These are phyloP conservation scores for Begonia loranthoides DNA, from an alignment of 306 rosid species.

Conservation along the genomic window DNA sequence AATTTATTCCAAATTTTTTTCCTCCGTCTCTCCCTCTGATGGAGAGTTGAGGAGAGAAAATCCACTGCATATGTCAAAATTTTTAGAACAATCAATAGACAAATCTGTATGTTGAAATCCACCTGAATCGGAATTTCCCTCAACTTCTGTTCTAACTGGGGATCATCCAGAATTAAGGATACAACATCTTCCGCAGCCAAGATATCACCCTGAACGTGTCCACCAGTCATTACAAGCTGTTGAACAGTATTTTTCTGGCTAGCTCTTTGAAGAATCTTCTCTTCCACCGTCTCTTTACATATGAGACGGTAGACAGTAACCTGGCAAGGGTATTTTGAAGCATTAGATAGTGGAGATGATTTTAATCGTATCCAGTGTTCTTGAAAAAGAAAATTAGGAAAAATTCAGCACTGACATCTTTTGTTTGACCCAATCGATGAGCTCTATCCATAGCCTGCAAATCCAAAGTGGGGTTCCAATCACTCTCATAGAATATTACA, in stretches of 20 bases:
- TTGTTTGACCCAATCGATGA: slow-evolving; percentile 98
- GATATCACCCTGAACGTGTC: slow-evolving; percentile 93
- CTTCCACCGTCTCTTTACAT: slow-evolving; percentile 98
- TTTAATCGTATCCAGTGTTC: not conserved
- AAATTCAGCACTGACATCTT: slow-evolving; percentile 57
- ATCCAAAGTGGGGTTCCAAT: slow-evolving; percentile 99
- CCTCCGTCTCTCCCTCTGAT: too few relatives aligned
- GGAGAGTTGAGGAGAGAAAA: too few relatives aligned
- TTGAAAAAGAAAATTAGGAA: not conserved
- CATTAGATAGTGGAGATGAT: not conserved
- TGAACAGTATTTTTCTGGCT: slow-evolving; percentile 96
- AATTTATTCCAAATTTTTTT: slow-evolving; percentile 2
- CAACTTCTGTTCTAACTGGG: slow-evolving; percentile 85
- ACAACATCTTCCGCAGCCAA: slow-evolving; percentile 98
- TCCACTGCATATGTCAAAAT: too few relatives aligned
- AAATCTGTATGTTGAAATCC: slow-evolving; percentile 15
- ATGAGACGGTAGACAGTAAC: slow-evolving; percentile 95
- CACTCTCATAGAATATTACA: slow-evolving; percentile 97
- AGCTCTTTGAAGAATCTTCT: slow-evolving; percentile 94
- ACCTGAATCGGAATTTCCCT: slow-evolving; percentile 79
- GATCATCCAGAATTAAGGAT: slow-evolving; percentile 90
- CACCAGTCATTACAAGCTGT: slow-evolving; percentile 98
- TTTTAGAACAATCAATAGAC: slow-evolving; percentile 1
- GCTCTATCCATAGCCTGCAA: slow-evolving; percentile 99
- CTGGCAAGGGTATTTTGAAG: slow-evolving; percentile 15